phyloP scores from a whole-genome alignment of 768 basidiomycete species.

The Lentinula lateritia region DNA sequence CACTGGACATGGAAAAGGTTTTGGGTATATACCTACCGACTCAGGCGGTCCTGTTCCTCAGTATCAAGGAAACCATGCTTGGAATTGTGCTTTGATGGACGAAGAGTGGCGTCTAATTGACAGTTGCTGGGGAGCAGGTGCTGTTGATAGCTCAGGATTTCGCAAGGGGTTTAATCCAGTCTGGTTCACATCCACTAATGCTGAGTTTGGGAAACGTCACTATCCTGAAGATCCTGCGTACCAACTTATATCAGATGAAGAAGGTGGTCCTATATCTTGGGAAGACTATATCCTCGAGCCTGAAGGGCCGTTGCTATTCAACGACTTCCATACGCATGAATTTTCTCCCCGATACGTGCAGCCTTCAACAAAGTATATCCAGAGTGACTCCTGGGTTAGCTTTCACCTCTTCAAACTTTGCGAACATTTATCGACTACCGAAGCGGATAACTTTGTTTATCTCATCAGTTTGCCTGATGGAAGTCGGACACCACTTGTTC shows the following conservation, averaged over 20 bases:
- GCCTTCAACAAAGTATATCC: constrained; percentile 27
- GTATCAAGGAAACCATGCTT: constrained; percentile 37
- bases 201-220: constrained; percentile 38
- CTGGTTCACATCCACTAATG: constrained; percentile 37
- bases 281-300: constrained; percentile 39
- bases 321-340: constrained; percentile 28
- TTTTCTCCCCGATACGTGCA: constrained; percentile 27
- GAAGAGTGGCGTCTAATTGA: constrained; percentile 43
- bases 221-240: constrained; percentile 38
- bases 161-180: constrained; percentile 28
- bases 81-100: constrained; percentile 41
- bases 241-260: constrained; percentile 33
- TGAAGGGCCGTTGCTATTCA: constrained; percentile 29
- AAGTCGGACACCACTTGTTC: constrained; percentile 27
- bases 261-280: constrained; percentile 35
- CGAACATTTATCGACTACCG: constrained; percentile 37
- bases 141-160: constrained; percentile 28
- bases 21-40: constrained; percentile 28
- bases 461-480: constrained; percentile 28
- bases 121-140: constrained; percentile 46
- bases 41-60: constrained; percentile 30
- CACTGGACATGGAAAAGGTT: constrained; percentile 42
- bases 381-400: constrained; percentile 26
- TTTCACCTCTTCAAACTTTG: constrained; percentile 41
- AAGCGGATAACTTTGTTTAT: constrained; percentile 36